phyloP scores from a whole-genome alignment of 805 yeast species.

The Candida dendrica region DNA sequence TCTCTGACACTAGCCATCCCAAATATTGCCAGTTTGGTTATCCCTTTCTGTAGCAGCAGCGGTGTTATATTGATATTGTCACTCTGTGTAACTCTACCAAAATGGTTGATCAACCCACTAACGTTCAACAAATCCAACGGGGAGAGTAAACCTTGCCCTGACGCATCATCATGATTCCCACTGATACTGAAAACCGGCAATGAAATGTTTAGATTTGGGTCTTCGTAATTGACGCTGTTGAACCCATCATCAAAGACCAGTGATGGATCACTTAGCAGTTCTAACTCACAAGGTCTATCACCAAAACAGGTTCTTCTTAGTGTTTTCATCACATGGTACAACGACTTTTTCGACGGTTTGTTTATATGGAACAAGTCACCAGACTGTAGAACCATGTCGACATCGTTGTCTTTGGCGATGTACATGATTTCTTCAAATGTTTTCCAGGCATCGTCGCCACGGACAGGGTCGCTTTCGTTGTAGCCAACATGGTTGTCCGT shows the following conservation, averaged over 20 bases:
- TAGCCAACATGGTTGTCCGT: constrained; percentile 97
- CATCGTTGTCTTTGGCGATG: constrained; percentile 63
- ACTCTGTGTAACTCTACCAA: constrained; percentile 72
- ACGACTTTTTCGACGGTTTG: constrained; percentile 79
- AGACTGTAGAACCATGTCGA: constrained; percentile 84
- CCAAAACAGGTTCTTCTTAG: constrained; percentile 72
- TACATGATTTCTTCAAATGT: constrained; percentile 80
- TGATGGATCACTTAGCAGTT: constrained; percentile 73
- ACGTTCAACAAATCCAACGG: constrained; percentile 83
- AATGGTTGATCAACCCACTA: constrained; percentile 80
- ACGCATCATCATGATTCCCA: constrained; percentile 96
- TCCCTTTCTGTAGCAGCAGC: constrained; percentile 73
- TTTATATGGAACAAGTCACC: constrained; percentile 92
- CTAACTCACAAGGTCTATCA: constrained; percentile 80
- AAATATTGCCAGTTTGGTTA: constrained; percentile 75
- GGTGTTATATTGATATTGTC: constrained; percentile 74
- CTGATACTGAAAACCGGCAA: constrained; percentile 88
- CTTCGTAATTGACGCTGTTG: constrained; percentile 77
- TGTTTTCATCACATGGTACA: constrained; percentile 74
- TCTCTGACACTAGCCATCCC: constrained; percentile 88
- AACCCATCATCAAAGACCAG: constrained; percentile 56
- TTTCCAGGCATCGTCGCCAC: constrained; percentile 84
- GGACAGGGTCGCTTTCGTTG: constrained; percentile 79
- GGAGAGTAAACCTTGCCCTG: constrained; percentile 74
- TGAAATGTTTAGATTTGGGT: constrained; percentile 81